Conservation (phyloP, 2,329 filamentous ascomycete species). For the Fonsecaea monophora region DNA sequence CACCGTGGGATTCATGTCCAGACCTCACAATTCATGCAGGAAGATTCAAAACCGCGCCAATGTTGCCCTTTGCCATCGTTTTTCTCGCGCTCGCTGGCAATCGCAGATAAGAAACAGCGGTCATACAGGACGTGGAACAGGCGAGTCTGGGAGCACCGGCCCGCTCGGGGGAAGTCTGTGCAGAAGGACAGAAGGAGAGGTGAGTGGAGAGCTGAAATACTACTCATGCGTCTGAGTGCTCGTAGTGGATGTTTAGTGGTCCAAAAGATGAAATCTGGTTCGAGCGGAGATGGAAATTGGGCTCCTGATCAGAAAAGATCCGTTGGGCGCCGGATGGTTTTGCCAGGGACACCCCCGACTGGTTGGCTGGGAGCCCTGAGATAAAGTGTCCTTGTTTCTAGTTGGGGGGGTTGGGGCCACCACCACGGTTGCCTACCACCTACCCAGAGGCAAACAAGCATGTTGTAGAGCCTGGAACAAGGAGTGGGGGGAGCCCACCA, state of each 20-base stretch:
- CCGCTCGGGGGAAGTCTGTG: background rate
- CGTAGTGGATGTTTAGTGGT: background rate
- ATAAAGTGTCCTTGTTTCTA: background rate
- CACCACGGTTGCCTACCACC: too few species aligned
- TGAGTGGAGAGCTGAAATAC: background rate
- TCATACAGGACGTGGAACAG: background rate
- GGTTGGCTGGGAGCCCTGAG: background rate
- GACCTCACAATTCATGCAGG: background rate
- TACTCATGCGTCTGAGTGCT: background rate
- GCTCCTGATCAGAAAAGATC: conserved; percentile 9
- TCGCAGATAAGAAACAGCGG: background rate
- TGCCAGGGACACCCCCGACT: conserved; percentile 4
- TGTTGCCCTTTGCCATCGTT: conserved; percentile 1
- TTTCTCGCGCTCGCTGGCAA: background rate
- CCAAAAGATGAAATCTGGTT: conserved; percentile 12
- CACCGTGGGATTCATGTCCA: background rate
- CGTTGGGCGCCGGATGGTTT: conserved; percentile 9
- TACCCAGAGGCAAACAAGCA: background rate
- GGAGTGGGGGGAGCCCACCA: background rate
- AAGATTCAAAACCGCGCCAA: conserved; percentile 1
- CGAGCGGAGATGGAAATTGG: conserved; percentile 3
- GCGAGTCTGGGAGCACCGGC: conserved; percentile 11
- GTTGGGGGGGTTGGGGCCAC: background rate
- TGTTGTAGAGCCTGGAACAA: background rate
- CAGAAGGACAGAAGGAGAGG: background rate